Percentiles rank a stretch among this genome's conserved stretches.
Evolutionary conservation across 331 rosid species (phyloP).

Genomic region (Quercus phellos): DNA sequence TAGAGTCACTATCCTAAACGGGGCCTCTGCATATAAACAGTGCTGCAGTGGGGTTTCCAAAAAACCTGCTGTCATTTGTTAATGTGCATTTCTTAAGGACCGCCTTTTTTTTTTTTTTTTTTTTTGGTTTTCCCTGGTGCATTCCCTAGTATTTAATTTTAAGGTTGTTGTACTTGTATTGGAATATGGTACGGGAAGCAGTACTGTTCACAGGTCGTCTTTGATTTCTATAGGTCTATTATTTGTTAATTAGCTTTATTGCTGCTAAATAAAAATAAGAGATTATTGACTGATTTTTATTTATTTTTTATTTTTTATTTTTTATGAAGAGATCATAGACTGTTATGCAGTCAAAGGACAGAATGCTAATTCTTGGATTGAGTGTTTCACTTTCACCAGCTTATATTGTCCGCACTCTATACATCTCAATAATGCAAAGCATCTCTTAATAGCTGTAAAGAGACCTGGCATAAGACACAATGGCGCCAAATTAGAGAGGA

Average conservation of each 20-base stretch:
- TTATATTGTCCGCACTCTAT: not conserved
- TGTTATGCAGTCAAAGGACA: constrained; percentile 21
- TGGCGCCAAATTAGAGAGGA: not conserved
- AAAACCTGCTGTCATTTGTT: not conserved
- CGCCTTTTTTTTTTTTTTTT: not conserved
- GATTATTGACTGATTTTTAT: no score
- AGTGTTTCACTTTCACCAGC: constrained; percentile 20
- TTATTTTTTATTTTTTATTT: no score
- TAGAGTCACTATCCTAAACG: no score
- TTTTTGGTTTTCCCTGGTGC: not conserved
- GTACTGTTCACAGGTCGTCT: no score
- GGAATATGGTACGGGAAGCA: no score
- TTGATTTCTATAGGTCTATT: no score
- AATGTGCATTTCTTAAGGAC: not conserved
- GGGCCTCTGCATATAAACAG: no score
- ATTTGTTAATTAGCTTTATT: not conserved
- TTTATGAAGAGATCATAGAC: not conserved
- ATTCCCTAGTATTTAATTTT: not conserved
- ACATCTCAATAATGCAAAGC: constrained; percentile 16
- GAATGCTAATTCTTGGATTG: constrained; percentile 28
- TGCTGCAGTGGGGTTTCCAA: no score
- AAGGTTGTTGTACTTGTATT: no score
- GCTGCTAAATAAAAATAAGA: not conserved
- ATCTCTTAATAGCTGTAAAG: constrained; percentile 2
- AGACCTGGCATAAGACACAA: not conserved